Conservation (phyloP, 2,329 filamentous ascomycete species). For the Xylaria sp. region DNA sequence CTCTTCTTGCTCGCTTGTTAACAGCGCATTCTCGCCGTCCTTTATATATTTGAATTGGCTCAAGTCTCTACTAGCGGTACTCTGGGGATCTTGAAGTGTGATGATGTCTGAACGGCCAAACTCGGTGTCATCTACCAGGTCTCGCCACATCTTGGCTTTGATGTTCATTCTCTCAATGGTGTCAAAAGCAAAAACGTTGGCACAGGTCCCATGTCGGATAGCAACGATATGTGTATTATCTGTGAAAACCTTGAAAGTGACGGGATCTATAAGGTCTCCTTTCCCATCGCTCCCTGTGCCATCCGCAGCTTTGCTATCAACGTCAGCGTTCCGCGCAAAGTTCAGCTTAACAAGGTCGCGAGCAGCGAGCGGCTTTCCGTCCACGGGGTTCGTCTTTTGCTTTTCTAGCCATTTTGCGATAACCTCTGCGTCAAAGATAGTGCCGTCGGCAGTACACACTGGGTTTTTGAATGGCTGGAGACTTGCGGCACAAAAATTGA, state of each 20-base stretch:
- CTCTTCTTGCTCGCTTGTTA: conserved; percentile 72
- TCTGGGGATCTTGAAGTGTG: conserved; percentile 94
- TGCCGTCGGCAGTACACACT: conserved; percentile 86
- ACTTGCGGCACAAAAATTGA: conserved; percentile 96
- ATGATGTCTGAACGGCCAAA: conserved; percentile 93
- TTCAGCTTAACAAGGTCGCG: conserved; percentile 88
- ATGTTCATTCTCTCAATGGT: conserved; percentile 95
- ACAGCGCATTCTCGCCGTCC: conserved; percentile 73
- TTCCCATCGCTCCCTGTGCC: conserved; percentile 56
- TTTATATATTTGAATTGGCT: conserved; percentile 88
- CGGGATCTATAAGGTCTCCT: conserved; percentile 90
- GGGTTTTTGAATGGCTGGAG: conserved; percentile 95
- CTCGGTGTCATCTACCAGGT: conserved; percentile 84
- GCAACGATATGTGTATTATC: conserved; percentile 98
- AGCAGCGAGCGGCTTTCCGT: conserved; percentile 77
- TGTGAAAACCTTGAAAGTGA: conserved; percentile 96
- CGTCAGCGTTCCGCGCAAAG: conserved; percentile 87
- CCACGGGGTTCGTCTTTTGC: conserved; percentile 89
- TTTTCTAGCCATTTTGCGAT: conserved; percentile 95
- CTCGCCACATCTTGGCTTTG: conserved; percentile 94
- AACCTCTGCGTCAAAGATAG: conserved; percentile 93
- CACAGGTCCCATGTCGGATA: conserved; percentile 76
- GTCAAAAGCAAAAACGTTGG: conserved; percentile 96
- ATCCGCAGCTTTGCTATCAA: conserved; percentile 52
- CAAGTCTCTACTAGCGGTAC: conserved; percentile 79